Conservation (phyloP, 1,139 yeast genomes). For the Lodderomyces metapsilosis region DNA sequence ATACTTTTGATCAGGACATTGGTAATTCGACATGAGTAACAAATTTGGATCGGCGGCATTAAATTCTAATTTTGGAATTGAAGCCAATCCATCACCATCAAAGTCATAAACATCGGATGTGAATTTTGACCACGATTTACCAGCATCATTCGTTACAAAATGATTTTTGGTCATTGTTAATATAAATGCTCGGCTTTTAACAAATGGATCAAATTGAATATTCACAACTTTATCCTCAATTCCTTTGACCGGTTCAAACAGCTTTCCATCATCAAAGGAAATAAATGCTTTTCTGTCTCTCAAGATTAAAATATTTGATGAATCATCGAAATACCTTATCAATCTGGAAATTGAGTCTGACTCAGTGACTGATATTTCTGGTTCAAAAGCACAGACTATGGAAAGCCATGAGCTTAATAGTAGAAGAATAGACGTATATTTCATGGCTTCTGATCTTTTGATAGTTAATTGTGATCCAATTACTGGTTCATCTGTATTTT, state of each 20-base stretch:
- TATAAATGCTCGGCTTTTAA: constrained; percentile 52
- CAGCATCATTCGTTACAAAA: constrained; percentile 56
- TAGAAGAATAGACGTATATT: not conserved
- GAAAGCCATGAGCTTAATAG: not conserved
- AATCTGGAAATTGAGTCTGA: constrained; percentile 17
- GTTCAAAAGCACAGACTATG: constrained; percentile 12
- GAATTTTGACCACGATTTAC: constrained; percentile 55
- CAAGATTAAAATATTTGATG: constrained; percentile 45
- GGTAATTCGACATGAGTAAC: constrained; percentile 36
- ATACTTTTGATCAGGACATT: constrained; percentile 30
- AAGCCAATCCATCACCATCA: constrained; percentile 11
- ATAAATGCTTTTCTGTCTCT: constrained; percentile 30
- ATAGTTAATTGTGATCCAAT: not conserved
- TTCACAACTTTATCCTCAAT: constrained; percentile 23
- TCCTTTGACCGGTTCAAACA: constrained; percentile 44
- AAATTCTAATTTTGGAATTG: constrained; percentile 26
- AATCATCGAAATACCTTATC: constrained; percentile 54
- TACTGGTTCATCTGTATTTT: not conserved
- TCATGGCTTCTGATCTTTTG: not conserved
- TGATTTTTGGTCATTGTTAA: constrained; percentile 39
- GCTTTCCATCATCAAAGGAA: constrained; percentile 59
- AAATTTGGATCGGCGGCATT: constrained; percentile 42
- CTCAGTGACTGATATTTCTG: constrained; percentile 18
- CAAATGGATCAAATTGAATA: constrained; percentile 45
- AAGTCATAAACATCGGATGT: constrained; percentile 18